A percentile compares a stretch with the other conserved stretches of the same genome.
These are phyloP conservation scores for Oryza longistaminata DNA, from an alignment of 176 grass and related monocot species.

Conservation along the genomic window DNA sequence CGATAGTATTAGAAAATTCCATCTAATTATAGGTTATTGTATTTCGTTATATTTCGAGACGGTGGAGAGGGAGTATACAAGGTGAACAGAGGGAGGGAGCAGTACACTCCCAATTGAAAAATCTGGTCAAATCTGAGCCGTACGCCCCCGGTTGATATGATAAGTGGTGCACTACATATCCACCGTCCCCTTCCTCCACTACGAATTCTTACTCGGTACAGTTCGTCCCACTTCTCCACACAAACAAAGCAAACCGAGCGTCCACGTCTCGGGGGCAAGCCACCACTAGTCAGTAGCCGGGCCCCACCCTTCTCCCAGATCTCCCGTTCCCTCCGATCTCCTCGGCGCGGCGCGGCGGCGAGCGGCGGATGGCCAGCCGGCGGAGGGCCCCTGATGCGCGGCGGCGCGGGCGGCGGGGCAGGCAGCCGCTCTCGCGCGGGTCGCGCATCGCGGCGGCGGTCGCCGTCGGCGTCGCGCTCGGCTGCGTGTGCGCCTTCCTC, in stretches of 20 bases:
- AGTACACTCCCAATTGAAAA: background rate
- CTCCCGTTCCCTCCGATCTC: conserved; percentile 19
- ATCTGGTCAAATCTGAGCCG: background rate
- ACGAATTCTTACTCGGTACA: background rate
- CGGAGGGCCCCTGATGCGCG: conserved; percentile 75
- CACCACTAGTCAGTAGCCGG: background rate
- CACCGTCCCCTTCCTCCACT: background rate
- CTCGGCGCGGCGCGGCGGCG: background rate
- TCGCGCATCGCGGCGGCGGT: conserved; percentile 77
- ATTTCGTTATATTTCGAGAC: no score
- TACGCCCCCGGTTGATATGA: background rate
- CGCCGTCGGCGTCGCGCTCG: conserved; percentile 68
- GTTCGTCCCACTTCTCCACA: background rate
- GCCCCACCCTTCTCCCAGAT: background rate
- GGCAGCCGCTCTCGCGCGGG: conserved; percentile 64
- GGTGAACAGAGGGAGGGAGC: no score
- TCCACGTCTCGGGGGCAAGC: conserved; percentile 17
- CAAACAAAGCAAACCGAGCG: conserved; percentile 22
- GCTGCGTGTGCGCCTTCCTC: conserved; percentile 80
- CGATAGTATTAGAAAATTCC: no score
- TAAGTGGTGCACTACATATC: background rate
- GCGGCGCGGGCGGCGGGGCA: background rate
- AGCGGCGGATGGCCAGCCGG: conserved; percentile 58
- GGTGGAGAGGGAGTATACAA: no score
- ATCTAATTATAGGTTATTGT: no score